Conservation (phyloP, 768 basidiomycete genomes). For the Hericium rajendrae region DNA sequence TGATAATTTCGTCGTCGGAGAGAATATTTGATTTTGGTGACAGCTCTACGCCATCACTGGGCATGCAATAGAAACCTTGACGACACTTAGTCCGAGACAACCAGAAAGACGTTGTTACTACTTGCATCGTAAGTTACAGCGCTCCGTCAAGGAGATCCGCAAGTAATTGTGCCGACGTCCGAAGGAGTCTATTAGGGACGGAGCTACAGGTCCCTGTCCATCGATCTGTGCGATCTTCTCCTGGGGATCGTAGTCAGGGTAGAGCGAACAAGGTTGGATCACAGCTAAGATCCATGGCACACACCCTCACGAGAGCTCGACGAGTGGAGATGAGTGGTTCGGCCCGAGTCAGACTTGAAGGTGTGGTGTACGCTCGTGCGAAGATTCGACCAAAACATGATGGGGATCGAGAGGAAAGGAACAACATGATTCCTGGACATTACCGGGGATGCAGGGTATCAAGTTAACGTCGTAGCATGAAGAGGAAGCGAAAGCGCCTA, state of each 20-base stretch:
- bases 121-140: constrained; percentile 4
- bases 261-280: neutral
- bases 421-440: too few species aligned
- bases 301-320: neutral
- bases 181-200: neutral
- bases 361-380: neutral
- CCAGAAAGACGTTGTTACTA: neutral
- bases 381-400: neutral
- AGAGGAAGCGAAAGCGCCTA: neutral
- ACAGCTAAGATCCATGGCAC: neutral
- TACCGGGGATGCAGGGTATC: too few species aligned
- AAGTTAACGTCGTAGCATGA: too few species aligned
- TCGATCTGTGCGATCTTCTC: neutral
- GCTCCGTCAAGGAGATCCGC: constrained; percentile 1
- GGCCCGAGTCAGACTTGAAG: neutral
- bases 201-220: neutral
- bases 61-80: constrained; percentile 89
- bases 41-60: constrained; percentile 65
- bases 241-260: neutral
- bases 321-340: neutral
- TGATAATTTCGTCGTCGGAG: constrained; percentile 65
- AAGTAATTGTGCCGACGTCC: constrained; percentile 3
- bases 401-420: too few species aligned
- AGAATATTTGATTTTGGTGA: constrained; percentile 62
- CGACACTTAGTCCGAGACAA: neutral